phyloP scores from a whole-genome alignment of 2,329 filamentous ascomycete genomes.

The Neofusicoccum sp. region DNA sequence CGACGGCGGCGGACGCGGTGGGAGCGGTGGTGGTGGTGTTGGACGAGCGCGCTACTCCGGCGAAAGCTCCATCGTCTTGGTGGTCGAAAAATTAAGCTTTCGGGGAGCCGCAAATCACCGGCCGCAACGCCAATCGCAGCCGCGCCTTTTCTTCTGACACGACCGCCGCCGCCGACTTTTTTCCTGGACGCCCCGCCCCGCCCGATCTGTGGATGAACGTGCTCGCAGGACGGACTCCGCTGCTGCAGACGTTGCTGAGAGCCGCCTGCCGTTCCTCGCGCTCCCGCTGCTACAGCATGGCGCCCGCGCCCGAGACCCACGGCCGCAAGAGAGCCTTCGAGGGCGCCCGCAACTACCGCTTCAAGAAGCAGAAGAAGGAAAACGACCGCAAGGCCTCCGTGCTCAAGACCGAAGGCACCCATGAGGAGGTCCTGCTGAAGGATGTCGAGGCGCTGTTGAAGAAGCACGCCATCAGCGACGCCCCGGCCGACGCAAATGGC shows the following conservation, averaged over 20 bases:
- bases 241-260: not conserved
- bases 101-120: constrained; percentile 10
- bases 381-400: constrained; percentile 35
- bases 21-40: not conserved
- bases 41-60: not conserved
- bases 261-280: not conserved
- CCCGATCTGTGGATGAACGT: constrained; percentile 10
- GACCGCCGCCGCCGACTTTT: constrained; percentile 6
- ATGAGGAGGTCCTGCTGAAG: constrained; percentile 49
- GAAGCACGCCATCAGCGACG: constrained; percentile 26
- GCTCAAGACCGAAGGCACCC: constrained; percentile 43
- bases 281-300: constrained; percentile 28
- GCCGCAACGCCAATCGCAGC: not conserved
- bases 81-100: constrained; percentile 16
- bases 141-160: not conserved
- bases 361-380: constrained; percentile 47
- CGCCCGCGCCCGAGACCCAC: constrained; percentile 34
- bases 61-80: constrained; percentile 7
- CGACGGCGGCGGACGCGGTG: not conserved
- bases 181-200: not conserved
- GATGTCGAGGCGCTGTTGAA: constrained; percentile 46
- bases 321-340: constrained; percentile 34
- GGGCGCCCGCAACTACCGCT: constrained; percentile 36
- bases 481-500: constrained; percentile 19
- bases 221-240: not conserved